phyloP scores from a whole-genome alignment of 2,329 filamentous ascomycete species.

The Ophiostoma montium region DNA sequence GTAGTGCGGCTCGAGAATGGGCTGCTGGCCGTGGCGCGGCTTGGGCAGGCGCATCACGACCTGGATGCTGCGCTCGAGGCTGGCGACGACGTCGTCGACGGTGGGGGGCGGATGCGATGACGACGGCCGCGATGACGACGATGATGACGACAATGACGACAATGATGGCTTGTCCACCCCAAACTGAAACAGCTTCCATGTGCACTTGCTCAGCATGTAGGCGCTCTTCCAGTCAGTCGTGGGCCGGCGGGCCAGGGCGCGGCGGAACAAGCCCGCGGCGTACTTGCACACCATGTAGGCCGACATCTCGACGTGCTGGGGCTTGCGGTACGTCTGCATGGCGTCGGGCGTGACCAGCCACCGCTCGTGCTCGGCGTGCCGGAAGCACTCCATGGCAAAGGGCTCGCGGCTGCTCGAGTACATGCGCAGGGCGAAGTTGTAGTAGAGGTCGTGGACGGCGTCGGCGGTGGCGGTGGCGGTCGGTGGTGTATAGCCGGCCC shows the following conservation, averaged over 20 bases:
- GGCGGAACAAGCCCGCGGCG: conserved; percentile 40
- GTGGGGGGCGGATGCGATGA: conserved; percentile 26
- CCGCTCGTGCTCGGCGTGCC: conserved; percentile 40
- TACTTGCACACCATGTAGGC: conserved; percentile 49
- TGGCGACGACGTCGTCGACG: conserved; percentile 29
- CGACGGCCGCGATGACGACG: too few relatives aligned
- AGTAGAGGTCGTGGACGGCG: conserved; percentile 42
- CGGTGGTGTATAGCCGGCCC: background rate
- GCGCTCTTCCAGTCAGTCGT: conserved; percentile 43
- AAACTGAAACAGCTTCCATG: conserved; percentile 51
- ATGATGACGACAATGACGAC: too few relatives aligned
- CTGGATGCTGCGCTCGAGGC: conserved; percentile 36
- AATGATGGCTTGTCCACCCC: too few relatives aligned
- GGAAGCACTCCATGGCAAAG: conserved; percentile 48
- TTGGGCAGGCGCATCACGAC: conserved; percentile 38
- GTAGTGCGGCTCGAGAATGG: conserved; percentile 82
- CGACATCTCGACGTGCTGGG: conserved; percentile 40
- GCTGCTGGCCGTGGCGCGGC: conserved; percentile 48
- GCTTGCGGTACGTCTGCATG: conserved; percentile 35
- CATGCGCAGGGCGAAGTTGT: conserved; percentile 46
- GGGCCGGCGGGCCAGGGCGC: conserved; percentile 39
- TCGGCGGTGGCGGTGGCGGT: conserved; percentile 28
- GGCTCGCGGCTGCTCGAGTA: conserved; percentile 48
- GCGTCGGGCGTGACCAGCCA: conserved; percentile 40
- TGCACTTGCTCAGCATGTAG: conserved; percentile 47